A percentile compares a stretch with the other conserved stretches of the same genome.
phyloP scores from a whole-genome alignment of 768 basidiomycete genomes.

The Boletus rubroflammeus region DNA sequence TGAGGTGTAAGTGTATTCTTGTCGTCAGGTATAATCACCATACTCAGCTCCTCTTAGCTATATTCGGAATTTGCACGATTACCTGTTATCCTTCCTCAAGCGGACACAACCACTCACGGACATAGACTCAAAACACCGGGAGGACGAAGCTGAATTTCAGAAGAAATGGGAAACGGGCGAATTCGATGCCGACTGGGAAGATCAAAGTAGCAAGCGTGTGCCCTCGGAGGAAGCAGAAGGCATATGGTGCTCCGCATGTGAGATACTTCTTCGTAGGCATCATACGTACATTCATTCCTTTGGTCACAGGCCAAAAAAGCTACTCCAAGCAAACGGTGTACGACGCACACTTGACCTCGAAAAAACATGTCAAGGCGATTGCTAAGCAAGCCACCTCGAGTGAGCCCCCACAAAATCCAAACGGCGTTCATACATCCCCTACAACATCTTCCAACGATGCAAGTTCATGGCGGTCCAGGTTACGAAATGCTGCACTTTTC shows the following conservation, averaged over 20 bases:
- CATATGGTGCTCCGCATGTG: slow-evolving; percentile 94
- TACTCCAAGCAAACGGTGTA: slow-evolving; percentile 98
- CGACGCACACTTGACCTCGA: slow-evolving; percentile 91
- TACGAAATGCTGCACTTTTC: slow-evolving; percentile 63
- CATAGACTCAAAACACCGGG: slow-evolving; percentile 60
- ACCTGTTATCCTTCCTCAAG: slow-evolving; percentile 83
- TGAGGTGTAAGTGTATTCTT: slow-evolving; percentile 55
- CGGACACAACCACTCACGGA: slow-evolving; percentile 83
- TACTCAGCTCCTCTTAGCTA: slow-evolving; percentile 50
- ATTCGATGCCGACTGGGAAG: slow-evolving; percentile 70
- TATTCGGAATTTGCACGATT: slow-evolving; percentile 74
- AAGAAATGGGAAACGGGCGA: slow-evolving; percentile 76
- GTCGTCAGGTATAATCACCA: slow-evolving; percentile 2
- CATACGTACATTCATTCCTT: slow-evolving; percentile 2
- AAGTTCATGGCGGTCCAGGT: slow-evolving; percentile 41
- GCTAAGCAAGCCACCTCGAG: slow-evolving; percentile 59
- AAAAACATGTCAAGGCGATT: slow-evolving; percentile 93
- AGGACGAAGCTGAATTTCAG: slow-evolving; percentile 68
- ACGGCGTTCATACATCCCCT: slow-evolving; percentile 26
- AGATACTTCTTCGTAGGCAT: slow-evolving; percentile 32
- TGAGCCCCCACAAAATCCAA: slow-evolving; percentile 34
- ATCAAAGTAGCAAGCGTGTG: slow-evolving; percentile 36
- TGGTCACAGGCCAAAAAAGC: slow-evolving; percentile 74
- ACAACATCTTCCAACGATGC: slow-evolving; percentile 34
- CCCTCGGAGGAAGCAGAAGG: slow-evolving; percentile 49